Evolutionary conservation across 306 rosid genomes (phyloP).

Genomic region (Crotalaria pallida): DNA sequence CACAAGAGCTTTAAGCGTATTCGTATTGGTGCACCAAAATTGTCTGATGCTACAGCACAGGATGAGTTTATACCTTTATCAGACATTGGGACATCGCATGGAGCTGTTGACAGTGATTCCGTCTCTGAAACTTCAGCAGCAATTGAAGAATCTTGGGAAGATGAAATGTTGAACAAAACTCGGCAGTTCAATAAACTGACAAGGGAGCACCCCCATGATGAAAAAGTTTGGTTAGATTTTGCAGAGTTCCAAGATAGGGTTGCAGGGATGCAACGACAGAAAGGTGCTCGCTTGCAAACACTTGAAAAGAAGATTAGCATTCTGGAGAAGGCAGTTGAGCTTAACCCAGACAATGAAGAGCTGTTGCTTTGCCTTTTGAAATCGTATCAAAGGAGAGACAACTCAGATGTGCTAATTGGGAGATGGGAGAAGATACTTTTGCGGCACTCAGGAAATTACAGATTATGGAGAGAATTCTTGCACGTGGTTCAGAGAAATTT

Average conservation of each 20-base stretch:
- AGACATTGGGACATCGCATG: constrained; percentile 41
- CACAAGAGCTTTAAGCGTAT: constrained; percentile 75
- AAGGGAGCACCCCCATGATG: constrained; percentile 85
- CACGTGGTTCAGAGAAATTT: constrained; percentile 76
- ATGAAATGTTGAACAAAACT: constrained; percentile 72
- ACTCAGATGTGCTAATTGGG: constrained; percentile 62
- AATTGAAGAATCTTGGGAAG: constrained; percentile 95
- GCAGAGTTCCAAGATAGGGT: constrained; percentile 89
- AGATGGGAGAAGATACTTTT: constrained; percentile 88
- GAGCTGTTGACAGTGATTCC: constrained; percentile 27
- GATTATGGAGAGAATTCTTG: constrained; percentile 88
- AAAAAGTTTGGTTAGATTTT: constrained; percentile 70
- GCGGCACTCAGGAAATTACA: constrained; percentile 65
- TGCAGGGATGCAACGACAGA: constrained; percentile 80
- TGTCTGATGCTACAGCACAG: constrained; percentile 17
- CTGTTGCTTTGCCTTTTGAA: constrained; percentile 74
- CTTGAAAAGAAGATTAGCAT: constrained; percentile 95
- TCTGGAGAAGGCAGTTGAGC: constrained; percentile 87
- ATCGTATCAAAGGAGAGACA: constrained; percentile 75
- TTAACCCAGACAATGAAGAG: constrained; percentile 78
- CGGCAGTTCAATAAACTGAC: constrained; percentile 78
- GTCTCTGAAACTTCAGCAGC: constrained; percentile 23
- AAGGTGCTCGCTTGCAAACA: constrained; percentile 93
- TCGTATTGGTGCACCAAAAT: constrained; percentile 49
- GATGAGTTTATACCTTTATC: constrained; percentile 70